Percentiles rank a stretch among this genome's conserved stretches.
phyloP scores from a whole-genome alignment of 2,329 filamentous ascomycete species.

The Pseudocercospora pini-densiflorae region DNA sequence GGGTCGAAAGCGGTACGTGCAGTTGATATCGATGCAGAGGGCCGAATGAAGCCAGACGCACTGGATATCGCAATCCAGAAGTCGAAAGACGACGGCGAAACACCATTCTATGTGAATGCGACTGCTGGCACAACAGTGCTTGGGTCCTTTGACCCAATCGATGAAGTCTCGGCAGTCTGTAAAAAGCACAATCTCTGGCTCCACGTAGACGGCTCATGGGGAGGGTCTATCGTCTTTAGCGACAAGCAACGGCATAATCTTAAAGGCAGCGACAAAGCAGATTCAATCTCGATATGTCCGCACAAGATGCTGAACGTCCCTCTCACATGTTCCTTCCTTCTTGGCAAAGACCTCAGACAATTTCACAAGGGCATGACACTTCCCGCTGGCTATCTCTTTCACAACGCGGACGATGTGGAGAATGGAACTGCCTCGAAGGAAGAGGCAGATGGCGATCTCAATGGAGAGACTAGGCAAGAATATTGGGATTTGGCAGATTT shows the following conservation, averaged over 20 bases:
- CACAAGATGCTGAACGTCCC: conserved; percentile 98
- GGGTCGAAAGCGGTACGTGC: conserved; percentile 73
- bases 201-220: conserved; percentile 93
- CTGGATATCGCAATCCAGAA: conserved; percentile 67
- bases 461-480: conserved; percentile 19
- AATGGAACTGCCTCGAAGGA: conserved; percentile 42
- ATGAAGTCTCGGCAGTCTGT: conserved; percentile 71
- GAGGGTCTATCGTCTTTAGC: conserved; percentile 81
- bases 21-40: conserved; percentile 73
- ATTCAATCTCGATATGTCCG: conserved; percentile 86
- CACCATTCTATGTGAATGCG: conserved; percentile 92
- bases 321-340: conserved; percentile 86
- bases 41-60: conserved; percentile 70
- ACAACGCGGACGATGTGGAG: conserved; percentile 33
- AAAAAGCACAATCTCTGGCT: conserved; percentile 78
- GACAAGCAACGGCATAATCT: conserved; percentile 67
- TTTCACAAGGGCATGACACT: conserved; percentile 87
- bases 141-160: conserved; percentile 84
- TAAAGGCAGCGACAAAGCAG: conserved; percentile 71
- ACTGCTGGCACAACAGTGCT: conserved; percentile 94
- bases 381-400: conserved; percentile 73
- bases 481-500: conserved; percentile 87
- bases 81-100: conserved; percentile 70
- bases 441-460: conserved; percentile 16
- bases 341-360: conserved; percentile 73